Evolutionary conservation across 139 green algal genomes (phyloP).

Genomic region (Picochlorum sp.): DNA sequence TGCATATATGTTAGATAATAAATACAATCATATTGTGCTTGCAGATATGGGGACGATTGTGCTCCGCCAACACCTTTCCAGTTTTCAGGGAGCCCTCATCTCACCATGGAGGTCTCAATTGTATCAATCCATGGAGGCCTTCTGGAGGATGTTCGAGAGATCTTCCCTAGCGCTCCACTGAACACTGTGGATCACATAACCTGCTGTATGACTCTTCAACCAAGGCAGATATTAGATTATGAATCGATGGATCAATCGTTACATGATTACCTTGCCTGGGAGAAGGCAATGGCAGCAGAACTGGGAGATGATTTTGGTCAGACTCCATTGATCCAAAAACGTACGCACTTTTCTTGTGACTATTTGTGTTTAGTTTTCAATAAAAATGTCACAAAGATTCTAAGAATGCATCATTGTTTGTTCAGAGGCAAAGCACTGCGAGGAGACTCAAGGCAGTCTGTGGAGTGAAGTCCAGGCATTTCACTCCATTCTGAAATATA

Average conservation of each 20-base stretch:
- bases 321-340: slow-evolving; percentile 25
- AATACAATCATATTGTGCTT: neutral
- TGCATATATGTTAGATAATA: no score
- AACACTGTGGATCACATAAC: neutral
- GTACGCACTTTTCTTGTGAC: neutral
- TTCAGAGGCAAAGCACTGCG: slow-evolving; percentile 15
- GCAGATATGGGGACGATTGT: neutral
- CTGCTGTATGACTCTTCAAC: slow-evolving; percentile 29
- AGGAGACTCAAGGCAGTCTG: neutral
- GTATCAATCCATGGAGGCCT: slow-evolving; percentile 19
- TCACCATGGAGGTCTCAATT: slow-evolving; percentile 29
- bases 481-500: slow-evolving; percentile 32
- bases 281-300: slow-evolving; percentile 8
- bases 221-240: slow-evolving; percentile 15
- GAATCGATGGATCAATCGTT: slow-evolving; percentile 43
- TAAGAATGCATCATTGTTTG: neutral
- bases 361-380: no score
- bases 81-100: neutral
- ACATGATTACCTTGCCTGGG: slow-evolving; percentile 34
- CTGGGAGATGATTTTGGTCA: slow-evolving; percentile 16
- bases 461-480: slow-evolving; percentile 45
- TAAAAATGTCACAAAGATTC: no score
- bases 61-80: neutral
- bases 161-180: slow-evolving; percentile 24
- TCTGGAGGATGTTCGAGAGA: slow-evolving; percentile 9